A percentile compares a stretch with the other conserved stretches of the same genome.
Evolutionary conservation across 495 filamentous ascomycete genomes (phyloP).

Genomic region (Aspergillus incahuasiensis): DNA sequence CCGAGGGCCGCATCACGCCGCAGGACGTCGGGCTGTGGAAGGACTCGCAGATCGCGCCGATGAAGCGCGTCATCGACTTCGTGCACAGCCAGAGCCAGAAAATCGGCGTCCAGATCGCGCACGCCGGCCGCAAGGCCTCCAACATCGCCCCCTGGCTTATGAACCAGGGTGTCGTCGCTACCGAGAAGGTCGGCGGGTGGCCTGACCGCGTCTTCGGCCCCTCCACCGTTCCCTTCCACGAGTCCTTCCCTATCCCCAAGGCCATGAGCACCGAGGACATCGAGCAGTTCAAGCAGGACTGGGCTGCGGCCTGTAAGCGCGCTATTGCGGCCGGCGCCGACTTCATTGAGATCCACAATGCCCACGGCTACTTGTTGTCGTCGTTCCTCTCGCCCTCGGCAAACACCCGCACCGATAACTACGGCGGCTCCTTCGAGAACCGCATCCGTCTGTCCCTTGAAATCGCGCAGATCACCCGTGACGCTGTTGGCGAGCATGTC

Average conservation of each 20-base stretch:
- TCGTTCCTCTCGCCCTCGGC: conserved; percentile 60
- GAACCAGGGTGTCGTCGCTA: conserved; percentile 36
- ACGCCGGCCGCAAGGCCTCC: conserved; percentile 71
- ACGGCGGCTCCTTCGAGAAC: conserved; percentile 64
- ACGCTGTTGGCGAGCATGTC: conserved; percentile 50
- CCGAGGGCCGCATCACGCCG: conserved; percentile 75
- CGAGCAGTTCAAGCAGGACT: conserved; percentile 52
- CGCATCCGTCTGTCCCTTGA: conserved; percentile 55
- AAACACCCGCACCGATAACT: conserved; percentile 61
- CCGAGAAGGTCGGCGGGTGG: conserved; percentile 19
- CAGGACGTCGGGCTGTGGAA: conserved; percentile 69
- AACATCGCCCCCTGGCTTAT: conserved; percentile 66
- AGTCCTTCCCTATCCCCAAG: conserved; percentile 46
- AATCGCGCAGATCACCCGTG: conserved; percentile 54
- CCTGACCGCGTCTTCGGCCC: conserved; percentile 52
- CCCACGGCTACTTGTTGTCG: conserved; percentile 62
- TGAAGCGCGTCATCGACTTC: conserved; percentile 62
- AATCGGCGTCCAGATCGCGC: conserved; percentile 69
- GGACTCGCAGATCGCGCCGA: conserved; percentile 61
- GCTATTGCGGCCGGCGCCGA: conserved; percentile 56
- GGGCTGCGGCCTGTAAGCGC: conserved; percentile 49
- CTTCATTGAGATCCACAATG: conserved; percentile 56
- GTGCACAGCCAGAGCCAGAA: conserved; percentile 67
- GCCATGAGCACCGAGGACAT: conserved; percentile 56
- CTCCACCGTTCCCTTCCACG: conserved; percentile 50